These are phyloP conservation scores for Tritrichomonas foetus DNA, from an alignment of 208 protist genomes.

Conservation along the genomic window DNA sequence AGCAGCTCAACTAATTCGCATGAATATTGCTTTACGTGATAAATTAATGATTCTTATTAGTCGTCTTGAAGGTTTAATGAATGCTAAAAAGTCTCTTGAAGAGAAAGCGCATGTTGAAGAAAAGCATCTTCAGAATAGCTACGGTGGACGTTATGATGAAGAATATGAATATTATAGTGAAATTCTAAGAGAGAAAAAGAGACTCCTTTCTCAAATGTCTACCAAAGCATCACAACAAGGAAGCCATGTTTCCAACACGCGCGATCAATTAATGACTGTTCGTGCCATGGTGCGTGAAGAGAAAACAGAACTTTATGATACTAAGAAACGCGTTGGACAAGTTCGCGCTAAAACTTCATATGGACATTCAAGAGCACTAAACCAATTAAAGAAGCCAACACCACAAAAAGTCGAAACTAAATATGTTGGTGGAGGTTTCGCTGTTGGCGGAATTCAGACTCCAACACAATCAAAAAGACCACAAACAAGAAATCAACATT, in stretches of 20 bases:
- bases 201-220: not conserved
- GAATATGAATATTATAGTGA: not conserved
- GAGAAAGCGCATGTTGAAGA: too few species aligned
- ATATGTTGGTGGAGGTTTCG: not conserved
- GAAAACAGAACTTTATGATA: not conserved
- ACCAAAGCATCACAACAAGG: not conserved
- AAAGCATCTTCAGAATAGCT: not conserved
- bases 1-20: constrained; percentile 88
- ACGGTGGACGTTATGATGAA: not conserved
- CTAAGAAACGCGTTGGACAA: not conserved
- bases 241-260: not conserved
- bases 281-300: not conserved
- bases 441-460: not conserved
- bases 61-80: not conserved
- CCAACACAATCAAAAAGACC: not conserved
- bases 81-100: not conserved
- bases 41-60: not conserved
- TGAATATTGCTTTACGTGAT: constrained; percentile 40
- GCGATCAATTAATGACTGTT: not conserved
- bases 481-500: not conserved
- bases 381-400: not conserved
- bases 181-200: not conserved
- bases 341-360: not conserved
- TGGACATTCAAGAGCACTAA: not conserved
- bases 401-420: not conserved